Evolutionary conservation across 2,329 filamentous ascomycete genomes (phyloP).

Genomic region (Emericellopsis cladophorae): DNA sequence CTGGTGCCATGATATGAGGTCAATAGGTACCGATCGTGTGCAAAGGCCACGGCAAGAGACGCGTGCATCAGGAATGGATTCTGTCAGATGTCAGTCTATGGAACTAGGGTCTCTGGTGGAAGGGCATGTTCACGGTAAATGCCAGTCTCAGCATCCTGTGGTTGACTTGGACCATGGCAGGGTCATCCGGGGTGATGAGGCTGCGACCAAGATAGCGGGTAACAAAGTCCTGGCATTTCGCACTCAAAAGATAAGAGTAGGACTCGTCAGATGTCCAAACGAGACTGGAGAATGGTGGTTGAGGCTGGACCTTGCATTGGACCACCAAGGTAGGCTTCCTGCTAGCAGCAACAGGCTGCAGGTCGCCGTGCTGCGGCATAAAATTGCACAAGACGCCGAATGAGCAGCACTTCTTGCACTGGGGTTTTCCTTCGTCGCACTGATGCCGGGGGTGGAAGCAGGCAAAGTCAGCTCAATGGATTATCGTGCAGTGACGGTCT

Average conservation of each 20-base stretch:
- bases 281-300: slow-evolving; percentile 11
- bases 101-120: neutral
- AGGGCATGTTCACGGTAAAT: slow-evolving; percentile 16
- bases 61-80: slow-evolving; percentile 33
- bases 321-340: slow-evolving; percentile 5
- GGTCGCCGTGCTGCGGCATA: slow-evolving; percentile 17
- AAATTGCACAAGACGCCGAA: slow-evolving; percentile 34
- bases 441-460: slow-evolving; percentile 7
- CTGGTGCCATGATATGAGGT: neutral
- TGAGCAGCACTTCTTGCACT: slow-evolving; percentile 25
- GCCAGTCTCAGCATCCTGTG: slow-evolving; percentile 21
- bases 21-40: slow-evolving; percentile 22
- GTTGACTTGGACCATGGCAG: slow-evolving; percentile 23
- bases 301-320: slow-evolving; percentile 8
- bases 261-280: slow-evolving; percentile 20
- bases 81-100: slow-evolving; percentile 8
- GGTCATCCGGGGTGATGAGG: slow-evolving; percentile 21
- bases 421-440: slow-evolving; percentile 33
- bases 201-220: slow-evolving; percentile 23
- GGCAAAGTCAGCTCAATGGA: neutral
- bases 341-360: slow-evolving; percentile 19
- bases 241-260: slow-evolving; percentile 17
- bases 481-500: neutral
- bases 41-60: slow-evolving; percentile 25
- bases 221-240: slow-evolving; percentile 27